Evolutionary conservation across 1,284 basidiomycete species (phyloP), one percentile per base, ranked within the genome.

Genomic region (Papiliotrema terrestris): DNA sequence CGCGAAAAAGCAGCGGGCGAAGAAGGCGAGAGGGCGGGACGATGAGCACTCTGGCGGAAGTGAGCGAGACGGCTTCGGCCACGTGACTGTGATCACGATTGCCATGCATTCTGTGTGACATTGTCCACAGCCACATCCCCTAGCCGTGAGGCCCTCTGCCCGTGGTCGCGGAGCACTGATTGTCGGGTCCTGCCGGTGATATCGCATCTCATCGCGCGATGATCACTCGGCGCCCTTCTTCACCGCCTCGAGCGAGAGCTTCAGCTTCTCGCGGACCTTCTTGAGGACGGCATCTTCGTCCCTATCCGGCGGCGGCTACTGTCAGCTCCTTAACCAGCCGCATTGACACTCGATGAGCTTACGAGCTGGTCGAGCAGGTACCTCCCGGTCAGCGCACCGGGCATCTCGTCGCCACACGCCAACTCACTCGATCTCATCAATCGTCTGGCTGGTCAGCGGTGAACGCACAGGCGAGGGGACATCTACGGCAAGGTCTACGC

Each of bases 341-440:
- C 23, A 13, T 50, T 20, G 19, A 11, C 45, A 36, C 11, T 32
- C n/a, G 22, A 49, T 13, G 17, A 41, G 52, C 59, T 52, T 38
- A 71, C 72, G 19, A 74, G 49, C 54, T 74, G 72, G 54, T 73
- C 72, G n/a, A 74, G 67, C 8, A 74, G 65, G 39, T 67, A 74
- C 48, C 72, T 73, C 38, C 17, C 22, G 20, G 26, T 61, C 45
- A 56, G 44, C 54, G 3, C n/a, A 43, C 20, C n/a, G 6, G 41
- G 15, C 11, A 25, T n/a, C 14, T 14, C 3, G 8, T 11, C 15
- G 25, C 17, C 9, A 22, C 14, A 11, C 6, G 11, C 29, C 11
- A 15, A 55, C 65, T 58, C 38, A 69, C 66, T 70, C 68, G 32
- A 70, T 52, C 57, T 70, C 66, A 43, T 70, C 68, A 19, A 70